Conservation (phyloP, 2,329 filamentous ascomycete genomes). For the Fusarium aywerte region DNA sequence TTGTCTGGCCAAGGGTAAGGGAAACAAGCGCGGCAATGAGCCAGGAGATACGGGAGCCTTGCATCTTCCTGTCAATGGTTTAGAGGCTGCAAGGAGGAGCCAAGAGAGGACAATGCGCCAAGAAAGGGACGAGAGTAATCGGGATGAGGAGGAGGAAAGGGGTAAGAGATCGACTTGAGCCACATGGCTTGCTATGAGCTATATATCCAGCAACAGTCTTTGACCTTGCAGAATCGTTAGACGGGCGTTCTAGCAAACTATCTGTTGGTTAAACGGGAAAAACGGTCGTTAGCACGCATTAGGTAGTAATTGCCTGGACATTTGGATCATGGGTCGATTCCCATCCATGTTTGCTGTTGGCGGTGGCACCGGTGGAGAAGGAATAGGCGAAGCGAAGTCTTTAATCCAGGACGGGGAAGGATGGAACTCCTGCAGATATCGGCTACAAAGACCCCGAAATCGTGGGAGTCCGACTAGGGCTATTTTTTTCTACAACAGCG, state of each 20-base stretch:
- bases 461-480: conserved; percentile 10
- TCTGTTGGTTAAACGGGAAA: background rate
- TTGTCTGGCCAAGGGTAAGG: conserved; percentile 34
- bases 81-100: conserved; percentile 10
- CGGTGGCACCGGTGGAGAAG: conserved; percentile 12
- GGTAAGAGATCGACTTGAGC: conserved; percentile 17
- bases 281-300: conserved; percentile 17
- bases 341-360: conserved; percentile 19
- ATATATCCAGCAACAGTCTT: conserved; percentile 26
- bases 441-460: background rate
- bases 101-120: conserved; percentile 4
- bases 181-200: conserved; percentile 27
- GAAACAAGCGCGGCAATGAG: conserved; percentile 28
- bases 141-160: conserved; percentile 1
- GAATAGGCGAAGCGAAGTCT: background rate
- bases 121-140: conserved; percentile 12
- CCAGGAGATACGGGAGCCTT: conserved; percentile 23
- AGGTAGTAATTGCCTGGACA: conserved; percentile 30
- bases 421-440: background rate
- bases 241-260: background rate
- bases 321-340: conserved; percentile 10
- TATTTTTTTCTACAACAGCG: background rate
- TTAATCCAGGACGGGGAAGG: background rate
- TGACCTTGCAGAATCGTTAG: background rate
- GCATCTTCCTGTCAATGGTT: conserved; percentile 17